A percentile compares a stretch with the other conserved stretches of the same genome.
phyloP scores from a whole-genome alignment of 345 rosid genomes.

The Corchorus capsularis region DNA sequence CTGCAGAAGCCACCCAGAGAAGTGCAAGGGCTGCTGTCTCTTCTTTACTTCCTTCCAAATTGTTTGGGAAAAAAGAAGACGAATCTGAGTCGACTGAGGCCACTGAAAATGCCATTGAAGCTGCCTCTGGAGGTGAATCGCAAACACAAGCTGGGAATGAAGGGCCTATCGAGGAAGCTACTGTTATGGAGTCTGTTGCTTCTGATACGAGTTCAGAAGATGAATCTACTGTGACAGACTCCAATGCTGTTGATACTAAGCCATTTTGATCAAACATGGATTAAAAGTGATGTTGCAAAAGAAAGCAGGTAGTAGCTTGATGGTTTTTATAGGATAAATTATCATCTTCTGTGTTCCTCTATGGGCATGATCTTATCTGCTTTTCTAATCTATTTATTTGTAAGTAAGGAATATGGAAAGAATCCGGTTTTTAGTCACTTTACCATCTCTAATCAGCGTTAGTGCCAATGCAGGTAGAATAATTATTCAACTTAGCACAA shows the following conservation, averaged over 20 bases:
- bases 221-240: conserved; percentile 1
- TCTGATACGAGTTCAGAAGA: conserved; percentile 17
- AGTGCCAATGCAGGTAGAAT: neutral
- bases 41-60: conserved; percentile 50
- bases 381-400: neutral
- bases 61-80: conserved; percentile 50
- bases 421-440: neutral
- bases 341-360: neutral
- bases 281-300: neutral
- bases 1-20: conserved; percentile 73
- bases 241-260: neutral
- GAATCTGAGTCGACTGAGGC: conserved; percentile 27
- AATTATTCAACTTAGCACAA: neutral
- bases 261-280: conserved; percentile 1
- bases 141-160: conserved; percentile 24
- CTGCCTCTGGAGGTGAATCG: conserved; percentile 14
- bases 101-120: conserved; percentile 29
- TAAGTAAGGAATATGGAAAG: neutral
- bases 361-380: neutral
- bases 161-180: conserved; percentile 37
- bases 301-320: neutral
- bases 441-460: neutral
- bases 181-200: conserved; percentile 16
- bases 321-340: neutral
- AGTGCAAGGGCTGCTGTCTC: conserved; percentile 54